These are phyloP conservation scores for Mycocalia duriaeana DNA, from an alignment of 1,284 basidiomycete species.

Conservation along the genomic window DNA sequence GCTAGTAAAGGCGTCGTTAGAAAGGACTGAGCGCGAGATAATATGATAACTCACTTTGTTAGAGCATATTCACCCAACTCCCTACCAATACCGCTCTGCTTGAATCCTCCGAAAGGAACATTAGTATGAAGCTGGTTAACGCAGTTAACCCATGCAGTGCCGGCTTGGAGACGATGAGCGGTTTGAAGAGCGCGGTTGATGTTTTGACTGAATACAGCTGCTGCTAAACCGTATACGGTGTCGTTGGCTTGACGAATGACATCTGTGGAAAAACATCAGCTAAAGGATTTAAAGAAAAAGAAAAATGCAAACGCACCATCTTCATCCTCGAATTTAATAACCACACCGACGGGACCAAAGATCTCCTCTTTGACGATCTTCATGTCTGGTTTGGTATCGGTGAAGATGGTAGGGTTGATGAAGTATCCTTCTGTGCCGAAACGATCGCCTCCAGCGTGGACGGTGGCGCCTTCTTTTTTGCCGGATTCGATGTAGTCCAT, in stretches of 20 bases:
- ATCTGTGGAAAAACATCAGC: too few relatives aligned
- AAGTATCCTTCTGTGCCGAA: slow-evolving; percentile 73
- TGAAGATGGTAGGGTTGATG: slow-evolving; percentile 85
- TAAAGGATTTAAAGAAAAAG: too few relatives aligned
- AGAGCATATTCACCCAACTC: slow-evolving; percentile 85
- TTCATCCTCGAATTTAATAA: slow-evolving; percentile 71
- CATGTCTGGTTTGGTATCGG: slow-evolving; percentile 73
- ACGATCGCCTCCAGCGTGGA: slow-evolving; percentile 74
- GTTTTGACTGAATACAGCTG: slow-evolving; percentile 82
- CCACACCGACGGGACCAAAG: slow-evolving; percentile 79
- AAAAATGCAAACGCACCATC: too few relatives aligned
- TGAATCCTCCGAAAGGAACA: slow-evolving; percentile 87
- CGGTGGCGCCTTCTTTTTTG: slow-evolving; percentile 78
- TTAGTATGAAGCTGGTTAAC: slow-evolving; percentile 61
- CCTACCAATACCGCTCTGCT: slow-evolving; percentile 80
- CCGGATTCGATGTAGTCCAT: slow-evolving; percentile 88
- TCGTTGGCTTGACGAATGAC: slow-evolving; percentile 81
- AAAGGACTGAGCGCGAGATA: not conserved
- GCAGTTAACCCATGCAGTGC: slow-evolving; percentile 80
- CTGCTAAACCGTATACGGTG: slow-evolving; percentile 80
- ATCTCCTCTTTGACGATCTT: slow-evolving; percentile 90
- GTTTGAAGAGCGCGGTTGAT: slow-evolving; percentile 71
- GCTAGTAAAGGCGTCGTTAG: not conserved
- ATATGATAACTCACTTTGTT: slow-evolving; percentile 41
- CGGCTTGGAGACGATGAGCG: slow-evolving; percentile 77